These are phyloP conservation scores for Phaeosphaeriaceae sp. DNA, from an alignment of 2,329 filamentous ascomycete genomes.

Conservation along the genomic window DNA sequence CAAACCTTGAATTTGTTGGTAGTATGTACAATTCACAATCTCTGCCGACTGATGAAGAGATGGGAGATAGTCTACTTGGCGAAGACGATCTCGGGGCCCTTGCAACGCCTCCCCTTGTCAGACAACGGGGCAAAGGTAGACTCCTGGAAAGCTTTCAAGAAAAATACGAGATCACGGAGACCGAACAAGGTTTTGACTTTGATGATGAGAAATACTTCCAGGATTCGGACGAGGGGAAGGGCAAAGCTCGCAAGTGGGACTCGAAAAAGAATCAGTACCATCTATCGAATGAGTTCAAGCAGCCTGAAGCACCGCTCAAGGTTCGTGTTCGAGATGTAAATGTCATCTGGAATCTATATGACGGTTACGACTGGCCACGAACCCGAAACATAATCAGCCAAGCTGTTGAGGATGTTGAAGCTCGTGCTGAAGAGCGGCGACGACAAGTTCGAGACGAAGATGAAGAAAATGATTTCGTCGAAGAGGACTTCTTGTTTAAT, in stretches of 20 bases:
- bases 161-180: slow-evolving; percentile 61
- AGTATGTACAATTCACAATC: slow-evolving; percentile 60
- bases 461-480: slow-evolving; percentile 69
- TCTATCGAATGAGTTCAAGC: slow-evolving; percentile 65
- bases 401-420: slow-evolving; percentile 86
- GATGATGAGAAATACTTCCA: slow-evolving; percentile 78
- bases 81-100: slow-evolving; percentile 48
- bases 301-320: slow-evolving; percentile 73
- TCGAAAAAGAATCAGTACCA: slow-evolving; percentile 78
- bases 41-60: slow-evolving; percentile 49
- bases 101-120: slow-evolving; percentile 37
- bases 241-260: slow-evolving; percentile 80
- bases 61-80: slow-evolving; percentile 51
- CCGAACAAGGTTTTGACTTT: slow-evolving; percentile 70
- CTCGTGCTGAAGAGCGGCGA: slow-evolving; percentile 77
- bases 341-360: slow-evolving; percentile 96
- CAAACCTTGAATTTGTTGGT: slow-evolving; percentile 57
- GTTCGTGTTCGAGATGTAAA: slow-evolving; percentile 85
- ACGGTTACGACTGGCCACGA: slow-evolving; percentile 94
- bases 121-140: slow-evolving; percentile 43
- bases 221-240: slow-evolving; percentile 65
- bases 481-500: slow-evolving; percentile 96
- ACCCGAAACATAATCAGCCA: slow-evolving; percentile 87
- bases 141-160: slow-evolving; percentile 61
- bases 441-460: slow-evolving; percentile 65